These are phyloP conservation scores for Exophiala xenobiotica DNA, from an alignment of 2,329 filamentous ascomycete species.

Conservation along the genomic window DNA sequence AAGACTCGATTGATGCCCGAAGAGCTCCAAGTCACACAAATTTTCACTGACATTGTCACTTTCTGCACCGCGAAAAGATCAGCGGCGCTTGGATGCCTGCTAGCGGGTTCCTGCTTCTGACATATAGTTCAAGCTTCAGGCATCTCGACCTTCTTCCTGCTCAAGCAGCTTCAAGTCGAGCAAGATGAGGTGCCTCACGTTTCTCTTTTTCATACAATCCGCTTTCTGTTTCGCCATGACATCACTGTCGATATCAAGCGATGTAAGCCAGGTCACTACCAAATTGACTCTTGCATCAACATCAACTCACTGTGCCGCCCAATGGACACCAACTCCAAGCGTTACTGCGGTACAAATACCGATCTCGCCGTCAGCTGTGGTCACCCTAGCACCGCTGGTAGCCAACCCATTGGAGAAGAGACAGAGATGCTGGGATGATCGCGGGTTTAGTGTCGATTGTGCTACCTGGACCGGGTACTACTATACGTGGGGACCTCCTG, in stretches of 20 bases:
- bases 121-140: conserved; percentile 5
- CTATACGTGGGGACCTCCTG: conserved; percentile 32
- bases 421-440: conserved; percentile 32
- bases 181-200: conserved; percentile 17
- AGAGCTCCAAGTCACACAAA: conserved; percentile 18
- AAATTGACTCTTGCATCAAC: conserved; percentile 10
- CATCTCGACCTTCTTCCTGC: background rate
- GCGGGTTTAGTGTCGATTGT: conserved; percentile 31
- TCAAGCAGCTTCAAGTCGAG: background rate
- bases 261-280: conserved; percentile 10
- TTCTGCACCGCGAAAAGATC: conserved; percentile 9
- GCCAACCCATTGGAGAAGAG: conserved; percentile 25
- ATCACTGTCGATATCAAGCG: conserved; percentile 5
- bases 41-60: conserved; percentile 10
- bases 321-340: conserved; percentile 11
- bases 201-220: conserved; percentile 16
- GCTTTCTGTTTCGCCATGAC: conserved; percentile 17
- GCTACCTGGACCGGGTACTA: conserved; percentile 33
- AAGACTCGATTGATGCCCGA: conserved; percentile 26
- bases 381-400: conserved; percentile 28
- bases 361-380: conserved; percentile 16
- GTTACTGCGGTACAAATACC: conserved; percentile 8
- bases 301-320: conserved; percentile 2
- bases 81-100: background rate
- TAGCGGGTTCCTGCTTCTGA: background rate